Conservation (phyloP, 2,329 filamentous ascomycete species). For the Xylaria sp. region DNA sequence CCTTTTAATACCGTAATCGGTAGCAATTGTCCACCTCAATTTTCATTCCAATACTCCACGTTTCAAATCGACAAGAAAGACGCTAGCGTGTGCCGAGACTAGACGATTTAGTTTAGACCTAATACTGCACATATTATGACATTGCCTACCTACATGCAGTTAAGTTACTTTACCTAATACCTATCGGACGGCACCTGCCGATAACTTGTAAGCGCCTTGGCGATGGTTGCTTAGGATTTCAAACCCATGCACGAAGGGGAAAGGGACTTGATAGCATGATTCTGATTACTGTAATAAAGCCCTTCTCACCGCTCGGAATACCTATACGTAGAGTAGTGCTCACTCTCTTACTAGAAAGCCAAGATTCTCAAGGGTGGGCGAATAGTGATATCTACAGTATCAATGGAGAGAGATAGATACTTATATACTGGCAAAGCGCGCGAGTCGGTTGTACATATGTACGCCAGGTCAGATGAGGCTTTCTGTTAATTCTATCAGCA, state of each 20-base stretch:
- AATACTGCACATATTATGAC: not conserved
- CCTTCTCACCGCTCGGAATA: not conserved
- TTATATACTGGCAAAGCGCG: not conserved
- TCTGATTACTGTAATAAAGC: slow-evolving; percentile 32
- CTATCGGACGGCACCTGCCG: slow-evolving; percentile 18
- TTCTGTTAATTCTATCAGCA: too few relatives aligned
- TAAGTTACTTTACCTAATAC: too few relatives aligned
- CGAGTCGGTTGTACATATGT: too few relatives aligned
- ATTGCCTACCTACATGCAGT: not conserved
- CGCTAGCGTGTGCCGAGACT: slow-evolving; percentile 3
- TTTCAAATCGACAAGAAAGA: not conserved
- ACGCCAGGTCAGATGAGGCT: too few relatives aligned
- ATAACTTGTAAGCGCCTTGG: slow-evolving; percentile 21
- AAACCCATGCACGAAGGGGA: slow-evolving; percentile 9
- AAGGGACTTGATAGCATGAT: slow-evolving; percentile 8
- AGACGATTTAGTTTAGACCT: not conserved
- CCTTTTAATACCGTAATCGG: slow-evolving; percentile 22
- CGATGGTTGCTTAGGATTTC: slow-evolving; percentile 14
- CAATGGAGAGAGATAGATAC: not conserved
- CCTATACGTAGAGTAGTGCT: not conserved
- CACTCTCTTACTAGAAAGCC: slow-evolving; percentile 19
- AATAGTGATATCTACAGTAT: not conserved
- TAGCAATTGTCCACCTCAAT: not conserved
- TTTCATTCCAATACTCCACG: slow-evolving; percentile 1
- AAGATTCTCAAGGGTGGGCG: slow-evolving; percentile 13